These are phyloP conservation scores for Apophysomyces elegans DNA, from an alignment of 371 early-diverging fungal species.

Conservation along the genomic window DNA sequence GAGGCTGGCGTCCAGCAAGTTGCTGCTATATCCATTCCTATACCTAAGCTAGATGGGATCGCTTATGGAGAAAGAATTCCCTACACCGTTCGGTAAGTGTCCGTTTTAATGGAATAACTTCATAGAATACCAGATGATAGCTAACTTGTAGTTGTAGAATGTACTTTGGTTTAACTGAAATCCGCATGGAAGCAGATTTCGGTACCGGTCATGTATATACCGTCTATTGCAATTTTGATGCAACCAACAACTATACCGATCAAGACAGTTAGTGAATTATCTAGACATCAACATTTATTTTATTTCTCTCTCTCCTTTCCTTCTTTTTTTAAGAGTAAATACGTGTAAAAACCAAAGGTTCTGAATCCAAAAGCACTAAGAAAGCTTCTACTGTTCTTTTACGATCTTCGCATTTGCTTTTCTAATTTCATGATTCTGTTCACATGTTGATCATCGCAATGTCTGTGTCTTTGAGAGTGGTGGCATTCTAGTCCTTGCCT, in stretches of 20 bases:
- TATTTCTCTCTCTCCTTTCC: too few relatives aligned
- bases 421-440: too few relatives aligned
- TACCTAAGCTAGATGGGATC: constrained; percentile 39
- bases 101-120: not conserved
- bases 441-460: too few relatives aligned
- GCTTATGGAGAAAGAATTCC: constrained; percentile 39
- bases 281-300: too few relatives aligned
- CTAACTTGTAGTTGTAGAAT: constrained; percentile 31
- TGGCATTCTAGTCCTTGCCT: too few relatives aligned
- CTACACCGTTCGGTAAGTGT: constrained; percentile 44
- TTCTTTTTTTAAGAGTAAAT: too few relatives aligned
- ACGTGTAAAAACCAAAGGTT: too few relatives aligned
- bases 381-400: too few relatives aligned
- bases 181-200: constrained; percentile 56
- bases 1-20: constrained; percentile 43
- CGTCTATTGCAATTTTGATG: constrained; percentile 51
- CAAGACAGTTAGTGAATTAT: too few relatives aligned
- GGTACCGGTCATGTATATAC: constrained; percentile 40
- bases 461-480: too few relatives aligned
- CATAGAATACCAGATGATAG: not conserved
- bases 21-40: constrained; percentile 49
- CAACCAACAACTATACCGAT: constrained; percentile 22
- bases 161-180: constrained; percentile 54
- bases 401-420: too few relatives aligned
- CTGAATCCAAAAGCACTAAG: too few relatives aligned